phyloP scores from a whole-genome alignment of 2,329 filamentous ascomycete species.

The Xylaria sp. region DNA sequence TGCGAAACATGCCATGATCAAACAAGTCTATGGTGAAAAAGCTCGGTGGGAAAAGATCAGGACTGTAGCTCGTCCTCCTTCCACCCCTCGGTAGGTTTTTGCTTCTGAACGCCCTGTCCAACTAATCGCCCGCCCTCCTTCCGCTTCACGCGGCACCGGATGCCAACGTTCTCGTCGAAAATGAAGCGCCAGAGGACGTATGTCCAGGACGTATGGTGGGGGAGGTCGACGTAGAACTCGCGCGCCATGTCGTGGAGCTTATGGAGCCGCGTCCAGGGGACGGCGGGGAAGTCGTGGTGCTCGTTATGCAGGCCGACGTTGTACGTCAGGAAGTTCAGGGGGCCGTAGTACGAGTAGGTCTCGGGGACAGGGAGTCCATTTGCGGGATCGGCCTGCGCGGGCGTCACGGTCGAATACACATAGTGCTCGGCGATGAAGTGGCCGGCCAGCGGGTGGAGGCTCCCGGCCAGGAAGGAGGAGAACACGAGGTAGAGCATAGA shows the following conservation, averaged over 20 bases:
- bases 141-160: constrained; percentile 93
- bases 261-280: constrained; percentile 91
- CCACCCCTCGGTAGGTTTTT: constrained; percentile 61
- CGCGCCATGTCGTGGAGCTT: constrained; percentile 80
- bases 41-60: constrained; percentile 45
- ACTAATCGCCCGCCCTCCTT: constrained; percentile 76
- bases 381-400: constrained; percentile 64
- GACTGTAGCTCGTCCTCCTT: constrained; percentile 76
- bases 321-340: constrained; percentile 91
- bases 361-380: constrained; percentile 80
- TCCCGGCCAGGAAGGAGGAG: constrained; percentile 92
- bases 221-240: constrained; percentile 92
- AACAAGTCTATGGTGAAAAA: constrained; percentile 8
- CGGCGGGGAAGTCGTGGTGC: constrained; percentile 97
- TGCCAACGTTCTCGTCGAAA: constrained; percentile 85
- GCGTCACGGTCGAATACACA: constrained; percentile 74
- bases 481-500: constrained; percentile 85
- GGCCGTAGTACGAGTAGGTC: constrained; percentile 97
- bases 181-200: constrained; percentile 97
- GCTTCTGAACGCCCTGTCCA: constrained; percentile 49
- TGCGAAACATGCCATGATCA: constrained; percentile 1
- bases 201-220: constrained; percentile 88
- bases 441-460: constrained; percentile 90
- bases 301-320: constrained; percentile 99
- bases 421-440: constrained; percentile 99